Conservation (phyloP, 805 yeast genomes). For the Ogataea ganodermae region DNA sequence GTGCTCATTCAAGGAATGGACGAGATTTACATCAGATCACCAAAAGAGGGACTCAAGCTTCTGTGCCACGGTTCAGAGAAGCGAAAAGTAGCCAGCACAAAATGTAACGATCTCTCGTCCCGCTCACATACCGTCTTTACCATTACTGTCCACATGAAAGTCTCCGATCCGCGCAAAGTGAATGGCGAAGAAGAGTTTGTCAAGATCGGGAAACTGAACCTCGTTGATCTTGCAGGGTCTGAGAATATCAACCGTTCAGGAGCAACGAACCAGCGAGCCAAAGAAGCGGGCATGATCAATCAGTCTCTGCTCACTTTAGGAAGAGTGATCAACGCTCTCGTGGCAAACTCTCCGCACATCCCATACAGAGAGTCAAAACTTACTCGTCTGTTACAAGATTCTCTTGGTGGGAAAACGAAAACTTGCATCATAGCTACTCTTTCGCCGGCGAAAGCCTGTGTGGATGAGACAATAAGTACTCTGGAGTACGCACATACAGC, state of each 20-base stretch:
- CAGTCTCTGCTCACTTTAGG: constrained; percentile 87
- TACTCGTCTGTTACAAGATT: constrained; percentile 73
- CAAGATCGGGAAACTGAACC: constrained; percentile 46
- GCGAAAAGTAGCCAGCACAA: constrained; percentile 77
- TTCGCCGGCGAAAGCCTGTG: constrained; percentile 58
- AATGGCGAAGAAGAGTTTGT: constrained; percentile 41
- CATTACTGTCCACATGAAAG: constrained; percentile 56
- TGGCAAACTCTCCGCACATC: constrained; percentile 64
- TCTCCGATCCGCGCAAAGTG: constrained; percentile 39
- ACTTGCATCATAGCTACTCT: constrained; percentile 87
- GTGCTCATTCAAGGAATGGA: constrained; percentile 50
- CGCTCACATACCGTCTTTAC: constrained; percentile 80
- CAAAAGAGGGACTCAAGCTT: constrained; percentile 51
- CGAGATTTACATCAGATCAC: constrained; percentile 49
- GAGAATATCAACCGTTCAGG: constrained; percentile 89
- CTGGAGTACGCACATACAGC: constrained; percentile 60
- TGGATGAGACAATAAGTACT: constrained; percentile 53
- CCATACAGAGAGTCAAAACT: constrained; percentile 79
- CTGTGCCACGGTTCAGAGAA: constrained; percentile 59
- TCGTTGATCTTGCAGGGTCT: constrained; percentile 94
- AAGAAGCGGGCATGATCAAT: constrained; percentile 92
- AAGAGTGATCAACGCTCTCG: constrained; percentile 77
- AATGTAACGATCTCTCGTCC: constrained; percentile 58
- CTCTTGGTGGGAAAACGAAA: constrained; percentile 84
- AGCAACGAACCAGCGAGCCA: constrained; percentile 79